phyloP scores from a whole-genome alignment of 2,329 filamentous ascomycete genomes.

The Fusarium torreyae region DNA sequence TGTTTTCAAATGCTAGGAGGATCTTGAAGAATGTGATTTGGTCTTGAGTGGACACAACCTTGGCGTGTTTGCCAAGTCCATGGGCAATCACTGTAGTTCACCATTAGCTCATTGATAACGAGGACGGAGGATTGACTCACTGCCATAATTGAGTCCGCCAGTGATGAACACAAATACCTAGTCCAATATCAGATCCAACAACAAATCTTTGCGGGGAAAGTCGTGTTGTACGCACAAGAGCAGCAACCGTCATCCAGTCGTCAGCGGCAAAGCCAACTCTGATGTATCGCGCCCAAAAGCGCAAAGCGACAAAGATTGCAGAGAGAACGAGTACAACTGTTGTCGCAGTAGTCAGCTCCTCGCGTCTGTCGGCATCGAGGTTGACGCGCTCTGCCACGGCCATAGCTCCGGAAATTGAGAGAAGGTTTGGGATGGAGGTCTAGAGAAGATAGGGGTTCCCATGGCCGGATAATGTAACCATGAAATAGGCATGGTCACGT shows the following conservation, averaged over 20 bases:
- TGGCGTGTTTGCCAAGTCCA: constrained; percentile 28
- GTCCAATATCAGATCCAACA: constrained; percentile 1
- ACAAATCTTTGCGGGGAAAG: not conserved
- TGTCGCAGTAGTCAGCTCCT: constrained; percentile 21
- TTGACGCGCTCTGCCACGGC: not conserved
- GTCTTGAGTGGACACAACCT: constrained; percentile 1
- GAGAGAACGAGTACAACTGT: constrained; percentile 20
- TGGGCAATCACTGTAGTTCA: constrained; percentile 25
- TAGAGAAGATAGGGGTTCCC: not conserved
- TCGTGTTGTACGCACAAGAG: constrained; percentile 12
- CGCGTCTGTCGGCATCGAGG: constrained; percentile 5
- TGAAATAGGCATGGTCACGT: not conserved
- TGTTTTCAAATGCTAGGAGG: constrained; percentile 34
- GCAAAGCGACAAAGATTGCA: constrained; percentile 18
- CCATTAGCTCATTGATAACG: not conserved
- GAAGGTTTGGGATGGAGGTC: no score
- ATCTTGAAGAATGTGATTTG: constrained; percentile 26
- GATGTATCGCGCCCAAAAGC: constrained; percentile 27
- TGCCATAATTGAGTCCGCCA: constrained; percentile 33
- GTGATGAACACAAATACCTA: constrained; percentile 32
- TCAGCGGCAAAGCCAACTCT: constrained; percentile 21
- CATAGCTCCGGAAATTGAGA: not conserved
- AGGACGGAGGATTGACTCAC: not conserved
- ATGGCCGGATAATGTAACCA: not conserved
- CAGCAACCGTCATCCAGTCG: constrained; percentile 32